These are phyloP conservation scores for Porcisia hertigi DNA, from an alignment of 208 protist species.

Conservation along the genomic window DNA sequence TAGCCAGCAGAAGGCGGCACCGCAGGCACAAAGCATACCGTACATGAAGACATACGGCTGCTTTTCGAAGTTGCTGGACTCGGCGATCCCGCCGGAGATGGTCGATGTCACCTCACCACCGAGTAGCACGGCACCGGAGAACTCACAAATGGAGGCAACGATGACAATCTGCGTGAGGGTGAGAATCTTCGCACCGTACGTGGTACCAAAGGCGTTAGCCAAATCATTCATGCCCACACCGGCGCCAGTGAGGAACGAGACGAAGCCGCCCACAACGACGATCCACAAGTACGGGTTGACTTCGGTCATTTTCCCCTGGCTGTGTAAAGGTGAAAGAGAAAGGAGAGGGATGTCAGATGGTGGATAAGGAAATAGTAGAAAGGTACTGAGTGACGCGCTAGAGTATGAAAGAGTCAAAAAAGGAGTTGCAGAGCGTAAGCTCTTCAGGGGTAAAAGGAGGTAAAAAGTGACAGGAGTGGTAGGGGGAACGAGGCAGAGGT, in stretches of 20 bases:
- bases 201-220: slow-evolving; percentile 86
- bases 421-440: neutral
- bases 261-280: slow-evolving; percentile 53
- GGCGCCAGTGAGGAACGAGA: slow-evolving; percentile 61
- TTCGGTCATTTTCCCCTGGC: slow-evolving; percentile 25
- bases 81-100: slow-evolving; percentile 57
- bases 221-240: slow-evolving; percentile 88
- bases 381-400: neutral
- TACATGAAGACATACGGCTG: slow-evolving; percentile 78
- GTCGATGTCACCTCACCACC: slow-evolving; percentile 59
- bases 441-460: neutral
- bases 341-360: neutral
- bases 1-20: slow-evolving; percentile 50
- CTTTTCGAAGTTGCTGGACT: slow-evolving; percentile 32
- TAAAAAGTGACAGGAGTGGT: neutral
- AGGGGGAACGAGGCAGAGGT: neutral
- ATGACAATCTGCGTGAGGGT: slow-evolving; percentile 76
- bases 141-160: slow-evolving; percentile 73
- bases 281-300: slow-evolving; percentile 71
- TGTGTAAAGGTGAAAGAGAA: neutral
- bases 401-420: neutral
- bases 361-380: neutral
- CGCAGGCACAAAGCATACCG: slow-evolving; percentile 61
- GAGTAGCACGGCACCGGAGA: slow-evolving; percentile 61
- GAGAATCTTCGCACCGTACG: slow-evolving; percentile 67